These are phyloP conservation scores for Paecilomyces sp. DNA, from an alignment of 2,329 filamentous ascomycete species.

Conservation along the genomic window DNA sequence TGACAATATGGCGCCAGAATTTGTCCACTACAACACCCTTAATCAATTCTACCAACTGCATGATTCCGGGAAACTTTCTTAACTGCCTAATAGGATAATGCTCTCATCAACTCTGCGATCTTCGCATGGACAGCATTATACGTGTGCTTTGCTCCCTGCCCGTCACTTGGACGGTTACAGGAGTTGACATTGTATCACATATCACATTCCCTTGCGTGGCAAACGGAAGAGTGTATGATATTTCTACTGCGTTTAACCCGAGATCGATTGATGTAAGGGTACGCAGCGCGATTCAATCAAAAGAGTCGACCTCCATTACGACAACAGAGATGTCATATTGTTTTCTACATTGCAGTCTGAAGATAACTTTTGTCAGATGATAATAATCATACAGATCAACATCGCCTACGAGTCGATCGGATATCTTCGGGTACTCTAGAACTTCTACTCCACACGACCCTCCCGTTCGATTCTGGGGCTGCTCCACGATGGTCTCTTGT, in stretches of 20 bases:
- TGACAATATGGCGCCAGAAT: too few species aligned
- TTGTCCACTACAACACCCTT: too few species aligned
- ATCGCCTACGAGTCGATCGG: background rate
- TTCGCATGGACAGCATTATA: background rate
- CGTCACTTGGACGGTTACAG: background rate
- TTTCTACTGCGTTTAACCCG: background rate
- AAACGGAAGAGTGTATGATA: background rate
- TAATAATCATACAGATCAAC: background rate
- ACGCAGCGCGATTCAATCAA: background rate
- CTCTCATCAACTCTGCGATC: too few species aligned
- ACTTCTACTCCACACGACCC: background rate
- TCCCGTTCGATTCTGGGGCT: background rate
- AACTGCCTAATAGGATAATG: too few species aligned
- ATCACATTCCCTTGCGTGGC: background rate
- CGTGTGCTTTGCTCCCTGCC: background rate
- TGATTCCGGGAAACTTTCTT: too few species aligned
- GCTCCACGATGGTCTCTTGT: background rate
- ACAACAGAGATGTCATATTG: background rate
- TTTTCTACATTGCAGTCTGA: background rate
- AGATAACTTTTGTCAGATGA: background rate
- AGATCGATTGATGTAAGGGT: background rate
- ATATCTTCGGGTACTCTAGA: background rate
- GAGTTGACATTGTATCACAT: background rate
- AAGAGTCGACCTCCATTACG: background rate
- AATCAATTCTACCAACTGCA: too few species aligned